These are phyloP conservation scores for Paspalum vaginatum DNA, from an alignment of 176 grass and related monocot species.

Conservation along the genomic window DNA sequence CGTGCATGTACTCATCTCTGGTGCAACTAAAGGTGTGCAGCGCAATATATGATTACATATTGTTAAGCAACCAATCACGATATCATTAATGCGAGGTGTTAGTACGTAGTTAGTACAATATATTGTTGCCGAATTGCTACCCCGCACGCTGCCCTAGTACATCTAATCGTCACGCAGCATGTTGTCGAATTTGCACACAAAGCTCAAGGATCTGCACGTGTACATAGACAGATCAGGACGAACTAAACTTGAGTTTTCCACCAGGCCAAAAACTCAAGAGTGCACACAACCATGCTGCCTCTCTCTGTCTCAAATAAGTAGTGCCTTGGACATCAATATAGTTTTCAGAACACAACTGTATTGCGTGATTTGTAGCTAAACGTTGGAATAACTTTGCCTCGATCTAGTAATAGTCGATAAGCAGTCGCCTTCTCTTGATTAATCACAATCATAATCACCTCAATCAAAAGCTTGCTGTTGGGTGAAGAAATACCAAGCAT, in stretches of 20 bases:
- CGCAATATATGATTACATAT: background rate
- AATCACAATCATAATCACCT: background rate
- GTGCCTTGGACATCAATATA: too few species aligned
- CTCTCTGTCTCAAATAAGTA: too few species aligned
- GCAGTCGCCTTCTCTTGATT: constrained; percentile 13
- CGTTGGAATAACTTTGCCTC: background rate
- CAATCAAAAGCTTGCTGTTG: constrained; percentile 26
- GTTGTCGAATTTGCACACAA: background rate
- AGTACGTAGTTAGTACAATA: background rate
- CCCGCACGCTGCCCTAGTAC: background rate
- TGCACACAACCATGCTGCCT: too few species aligned
- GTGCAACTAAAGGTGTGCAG: constrained; percentile 20
- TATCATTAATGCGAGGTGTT: background rate
- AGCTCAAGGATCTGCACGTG: background rate
- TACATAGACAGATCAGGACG: too few species aligned
- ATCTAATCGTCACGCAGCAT: background rate
- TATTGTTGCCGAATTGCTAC: background rate
- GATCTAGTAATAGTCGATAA: background rate
- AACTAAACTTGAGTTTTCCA: background rate
- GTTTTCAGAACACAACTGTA: too few species aligned
- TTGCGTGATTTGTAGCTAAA: background rate
- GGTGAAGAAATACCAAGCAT: constrained; percentile 21
- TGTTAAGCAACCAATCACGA: background rate
- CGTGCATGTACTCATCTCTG: background rate
- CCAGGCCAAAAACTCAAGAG: too few species aligned